Evolutionary conservation across 2,329 filamentous ascomycete species (phyloP), one percentile per base, ranked within the genome.

Genomic region (Curvularia hawaiiensis): DNA sequence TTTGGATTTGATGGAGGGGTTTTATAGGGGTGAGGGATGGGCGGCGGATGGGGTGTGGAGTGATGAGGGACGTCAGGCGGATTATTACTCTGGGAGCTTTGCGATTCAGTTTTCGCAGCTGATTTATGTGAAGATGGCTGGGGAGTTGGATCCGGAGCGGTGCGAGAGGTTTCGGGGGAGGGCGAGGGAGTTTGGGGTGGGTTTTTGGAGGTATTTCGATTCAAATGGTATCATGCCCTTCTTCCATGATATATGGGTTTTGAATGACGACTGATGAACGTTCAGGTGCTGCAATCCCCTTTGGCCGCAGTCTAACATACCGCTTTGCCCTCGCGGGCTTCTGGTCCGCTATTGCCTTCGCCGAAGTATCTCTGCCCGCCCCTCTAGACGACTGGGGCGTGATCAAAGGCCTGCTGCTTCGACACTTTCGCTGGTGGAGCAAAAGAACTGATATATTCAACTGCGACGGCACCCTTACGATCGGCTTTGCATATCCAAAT

Each of bases 1-100:
- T 54, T 65, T 83, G 0, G 66, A 73, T 2, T 67, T 79, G 1
- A 69, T 84, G 4, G 80, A 84, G 39, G 67, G 71, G 0, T 84
- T 83, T 53, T 79, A 81, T 43, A 63, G 80, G 0, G 67, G 64
- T 0, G 74, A 80, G 3, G 82, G 81, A 0, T 84, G 82, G 82
- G 78, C 79, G 0, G 76, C 73, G 1, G 82, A 84, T 49, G 82
- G 82, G 0, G 56, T 72, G 0, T 84, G 79, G 82, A 72, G 59
- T 14, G 63, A 73, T 3, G 57, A 73, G 56, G 54, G 76, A 47
- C 8, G 64, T 16, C 81, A 84, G 45, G 80, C 77, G 0, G 82
- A 84, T 50, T 83, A 84, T 63, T 84, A 84, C 53, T 83, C 82
- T 1, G 81, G 82, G 0, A 84, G 82, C 45, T 84, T 84, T 53